Conservation (phyloP, 352 stramenopile genomes). For the Elongisporangium undulatum region DNA sequence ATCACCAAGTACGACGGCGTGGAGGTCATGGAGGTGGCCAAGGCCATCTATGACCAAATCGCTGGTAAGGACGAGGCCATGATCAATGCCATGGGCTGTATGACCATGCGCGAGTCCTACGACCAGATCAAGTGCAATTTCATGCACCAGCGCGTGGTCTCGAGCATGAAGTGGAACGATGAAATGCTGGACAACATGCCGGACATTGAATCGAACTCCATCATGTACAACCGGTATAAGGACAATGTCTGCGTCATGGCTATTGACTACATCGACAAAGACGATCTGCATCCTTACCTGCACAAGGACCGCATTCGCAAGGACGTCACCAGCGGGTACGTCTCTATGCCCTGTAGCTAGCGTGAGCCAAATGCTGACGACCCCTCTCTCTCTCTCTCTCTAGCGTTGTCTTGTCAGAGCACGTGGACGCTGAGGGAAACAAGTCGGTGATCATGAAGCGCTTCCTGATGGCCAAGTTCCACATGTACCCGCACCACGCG, state of each 20-base stretch:
- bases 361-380: too few relatives aligned
- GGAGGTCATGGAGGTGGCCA: conserved; percentile 49
- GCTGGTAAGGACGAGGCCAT: conserved; percentile 56
- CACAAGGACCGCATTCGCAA: conserved; percentile 66
- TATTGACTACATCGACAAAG: conserved; percentile 74
- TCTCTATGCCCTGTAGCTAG: too few relatives aligned
- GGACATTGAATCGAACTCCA: conserved; percentile 67
- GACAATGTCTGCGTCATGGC: conserved; percentile 47
- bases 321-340: conserved; percentile 59
- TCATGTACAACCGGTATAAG: conserved; percentile 62
- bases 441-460: conserved; percentile 78
- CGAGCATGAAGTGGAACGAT: conserved; percentile 62
- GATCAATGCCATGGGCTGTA: conserved; percentile 46
- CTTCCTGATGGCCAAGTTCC: conserved; percentile 74
- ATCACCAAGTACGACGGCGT: conserved; percentile 76
- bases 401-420: conserved; percentile 25
- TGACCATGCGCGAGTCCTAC: conserved; percentile 65
- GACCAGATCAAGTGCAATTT: conserved; percentile 79
- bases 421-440: conserved; percentile 54
- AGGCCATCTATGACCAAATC: conserved; percentile 71
- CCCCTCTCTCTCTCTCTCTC: too few relatives aligned
- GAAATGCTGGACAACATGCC: conserved; percentile 37
- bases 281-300: conserved; percentile 74
- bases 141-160: conserved; percentile 79
- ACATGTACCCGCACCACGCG: conserved; percentile 76